Percentiles rank a stretch among this genome's conserved stretches.
Evolutionary conservation across 129 eudicot genomes (phyloP).

Genomic region (Lonicera japonica): DNA sequence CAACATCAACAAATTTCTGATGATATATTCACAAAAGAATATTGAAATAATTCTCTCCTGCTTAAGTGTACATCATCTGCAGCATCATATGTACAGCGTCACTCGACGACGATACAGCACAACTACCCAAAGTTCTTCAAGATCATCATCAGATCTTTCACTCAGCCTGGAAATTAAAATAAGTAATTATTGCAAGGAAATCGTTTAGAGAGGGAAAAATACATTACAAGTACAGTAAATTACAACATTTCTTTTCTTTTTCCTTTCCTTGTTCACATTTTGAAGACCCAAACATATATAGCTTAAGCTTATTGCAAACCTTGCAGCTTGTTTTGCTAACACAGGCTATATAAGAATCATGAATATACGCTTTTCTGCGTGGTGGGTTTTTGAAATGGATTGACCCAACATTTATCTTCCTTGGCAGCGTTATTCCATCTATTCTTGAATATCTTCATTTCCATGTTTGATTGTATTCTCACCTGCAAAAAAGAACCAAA

Average conservation of each 20-base stretch:
- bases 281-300: not conserved
- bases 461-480: slow-evolving; percentile 61
- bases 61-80: not conserved
- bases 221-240: too few species aligned
- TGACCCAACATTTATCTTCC: slow-evolving; percentile 71
- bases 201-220: too few species aligned
- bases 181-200: not conserved
- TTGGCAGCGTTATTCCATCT: slow-evolving; percentile 68
- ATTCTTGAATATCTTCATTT: slow-evolving; percentile 54
- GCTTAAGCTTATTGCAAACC: not conserved
- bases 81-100: not conserved
- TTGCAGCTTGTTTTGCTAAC: not conserved
- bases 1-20: too few species aligned
- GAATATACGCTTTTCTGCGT: slow-evolving; percentile 4
- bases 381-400: slow-evolving; percentile 32
- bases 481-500: slow-evolving; percentile 32
- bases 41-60: too few species aligned
- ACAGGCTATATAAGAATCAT: not conserved
- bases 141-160: not conserved
- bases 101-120: not conserved
- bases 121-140: not conserved
- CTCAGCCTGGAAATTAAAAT: not conserved
- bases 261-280: not conserved
- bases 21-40: too few species aligned
- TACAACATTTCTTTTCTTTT: not conserved